phyloP scores from a whole-genome alignment of 441 rosid species.

The Corymbia calophylla region DNA sequence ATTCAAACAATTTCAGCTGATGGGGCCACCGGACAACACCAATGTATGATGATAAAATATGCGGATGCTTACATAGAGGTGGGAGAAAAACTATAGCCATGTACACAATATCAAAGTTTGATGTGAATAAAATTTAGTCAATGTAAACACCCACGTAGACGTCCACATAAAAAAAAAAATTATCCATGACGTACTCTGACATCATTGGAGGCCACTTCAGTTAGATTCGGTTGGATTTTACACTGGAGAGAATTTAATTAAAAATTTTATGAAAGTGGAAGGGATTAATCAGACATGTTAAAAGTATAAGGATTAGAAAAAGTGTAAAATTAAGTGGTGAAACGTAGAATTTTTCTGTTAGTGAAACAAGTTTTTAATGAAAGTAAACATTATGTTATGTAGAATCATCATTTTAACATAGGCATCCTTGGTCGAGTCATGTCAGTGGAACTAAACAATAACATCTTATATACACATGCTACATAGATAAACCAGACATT shows the following conservation, averaged over 20 bases:
- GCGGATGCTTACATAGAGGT: not conserved
- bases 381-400: accelerated
- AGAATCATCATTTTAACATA: not conserved
- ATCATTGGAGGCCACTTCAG: accelerated
- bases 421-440: not conserved
- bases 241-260: not conserved
- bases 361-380: not conserved
- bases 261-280: not conserved
- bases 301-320: not conserved
- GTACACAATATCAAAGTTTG: not conserved
- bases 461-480: not conserved
- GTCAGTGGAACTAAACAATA: not conserved
- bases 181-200: accelerated
- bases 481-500: not conserved
- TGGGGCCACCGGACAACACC: accelerated
- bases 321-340: accelerated
- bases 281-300: not conserved
- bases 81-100: not conserved
- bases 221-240: accelerated
- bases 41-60: not conserved
- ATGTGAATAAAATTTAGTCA: not conserved
- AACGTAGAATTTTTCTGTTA: accelerated
- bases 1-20: not conserved
- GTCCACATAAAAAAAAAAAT: not conserved
- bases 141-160: not conserved